Evolutionary conservation across 805 yeast genomes (phyloP), one percentile per base, ranked within the genome.

Genomic region (Schizosaccharomyces lindneri): DNA sequence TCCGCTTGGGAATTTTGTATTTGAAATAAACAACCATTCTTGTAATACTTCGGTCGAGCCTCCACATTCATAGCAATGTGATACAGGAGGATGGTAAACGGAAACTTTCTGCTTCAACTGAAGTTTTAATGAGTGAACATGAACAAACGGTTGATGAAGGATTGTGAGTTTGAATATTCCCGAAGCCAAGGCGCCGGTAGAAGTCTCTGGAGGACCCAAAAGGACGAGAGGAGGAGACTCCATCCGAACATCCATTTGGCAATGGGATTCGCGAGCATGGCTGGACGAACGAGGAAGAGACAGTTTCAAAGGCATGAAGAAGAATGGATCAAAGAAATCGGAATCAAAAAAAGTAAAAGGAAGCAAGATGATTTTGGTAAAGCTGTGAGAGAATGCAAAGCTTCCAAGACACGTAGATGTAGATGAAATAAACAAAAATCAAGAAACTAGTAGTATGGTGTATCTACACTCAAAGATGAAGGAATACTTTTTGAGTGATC

Each of bases 151-250:
- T 7, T 65, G 72, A 59, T 51, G 31, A 17, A 76, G 77, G 62
- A 83, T 76, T 41, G 77, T 79, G 59, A 90, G 72, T 43, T 78
- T 78, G 59, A 93, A 73, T 7, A 87, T 74, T 0, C 99, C 99
- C 43, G 88, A 81, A 43, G 93, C 73, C 29, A 90, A 76, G 5
- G 95, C 84, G 0, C 99, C 98, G 0, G 94, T 77, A 1, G 93
- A 81, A 63, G 86, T 93, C 9, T 72, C 70, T 3, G 89, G 84
- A 0, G 78, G 72, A 0, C 98, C 98, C 68, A 85, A 90, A 62
- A 93, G 73, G 59, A 87, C 80, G 46, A 89, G 77, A 0, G 99
- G 98, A 1, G 97, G 97, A 1, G 94, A 83, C 69, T 93, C 99
- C 27, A 93, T 74, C 46, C 76, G 76, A 41, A 89, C 76, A 0